Evolutionary conservation across 257 asterid genomes (phyloP), one percentile per base, ranked within the genome.

Genomic region (Capsicum rhomboideum): DNA sequence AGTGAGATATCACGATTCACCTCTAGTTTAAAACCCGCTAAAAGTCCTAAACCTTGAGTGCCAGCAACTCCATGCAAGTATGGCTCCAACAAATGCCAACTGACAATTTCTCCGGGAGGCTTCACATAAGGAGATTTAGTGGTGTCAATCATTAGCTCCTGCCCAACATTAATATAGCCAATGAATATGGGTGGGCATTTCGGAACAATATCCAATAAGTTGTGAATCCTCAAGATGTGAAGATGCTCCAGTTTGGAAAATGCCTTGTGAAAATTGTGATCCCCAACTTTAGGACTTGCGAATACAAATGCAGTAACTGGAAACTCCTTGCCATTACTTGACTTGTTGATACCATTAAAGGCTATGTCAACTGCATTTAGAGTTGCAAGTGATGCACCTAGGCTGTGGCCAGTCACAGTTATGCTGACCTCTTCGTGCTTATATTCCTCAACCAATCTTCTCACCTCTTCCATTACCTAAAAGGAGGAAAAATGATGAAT

Each of bases 261-360:
- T 0, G 79, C 11, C 1, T 42, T 82, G 4, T 77, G 68, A 61
- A 92, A 92, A 2, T 52, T 87, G 23, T 66, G 82, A 80, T 91
- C 92, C 17, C 68, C 68, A 59, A 59, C 68, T 59, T 59, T 59
- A 4, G 68, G 68, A 59, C 68, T 23, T 23, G 95, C 97, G 13
- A 91, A 95, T n/a, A 34, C 83, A 6, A 95, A 87, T 63, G 92
- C 94, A 0, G 98, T 91, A 6, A 92, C 97, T 0, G 94, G 95
- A 55, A 90, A 92, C 0, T 82, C 80, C 85, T 90, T 93, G 85
- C 86, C 83, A 64, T 67, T 79, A 23, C 34, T 59, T 59, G 97
- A 90, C 54, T 68, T 87, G 85, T 59, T 59, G 18, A 59, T 59
- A 10, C 34, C 34, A 59, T 23, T 59, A 3, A 21, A 59, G 12